Evolutionary conservation across 768 basidiomycete species (phyloP).

Genomic region (Lactarius evosmus): DNA sequence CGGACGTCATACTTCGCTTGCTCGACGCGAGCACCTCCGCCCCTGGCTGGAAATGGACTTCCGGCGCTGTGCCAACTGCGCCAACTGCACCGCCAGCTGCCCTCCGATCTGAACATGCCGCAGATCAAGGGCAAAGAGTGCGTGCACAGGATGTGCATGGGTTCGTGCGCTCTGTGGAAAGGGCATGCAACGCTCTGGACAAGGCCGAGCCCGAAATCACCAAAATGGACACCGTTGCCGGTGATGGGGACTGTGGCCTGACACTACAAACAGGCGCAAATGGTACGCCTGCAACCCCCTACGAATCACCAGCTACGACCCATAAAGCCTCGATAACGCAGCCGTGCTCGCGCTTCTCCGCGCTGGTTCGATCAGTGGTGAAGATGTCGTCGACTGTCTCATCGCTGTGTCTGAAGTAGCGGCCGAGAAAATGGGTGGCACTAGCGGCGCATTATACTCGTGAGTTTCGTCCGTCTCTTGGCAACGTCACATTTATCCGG

Average conservation of each 20-base stretch:
- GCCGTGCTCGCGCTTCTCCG: conserved; percentile 59
- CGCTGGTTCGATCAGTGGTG: conserved; percentile 54
- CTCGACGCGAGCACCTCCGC: conserved; percentile 65
- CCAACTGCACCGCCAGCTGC: conserved; percentile 10
- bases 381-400: conserved; percentile 61
- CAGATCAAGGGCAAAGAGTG: conserved; percentile 29
- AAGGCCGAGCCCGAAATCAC: conserved; percentile 87
- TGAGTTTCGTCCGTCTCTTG: conserved; percentile 40
- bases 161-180: conserved; percentile 54
- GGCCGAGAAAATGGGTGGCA: conserved; percentile 88
- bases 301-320: conserved; percentile 13
- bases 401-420: conserved; percentile 69
- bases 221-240: conserved; percentile 84
- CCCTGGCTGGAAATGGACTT: conserved; percentile 86
- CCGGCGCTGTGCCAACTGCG: conserved; percentile 41
- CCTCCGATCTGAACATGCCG: conserved; percentile 18
- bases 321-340: conserved; percentile 30
- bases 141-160: conserved; percentile 43
- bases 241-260: conserved; percentile 80
- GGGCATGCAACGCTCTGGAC: conserved; percentile 65
- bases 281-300: conserved; percentile 41
- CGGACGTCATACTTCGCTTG: conserved; percentile 53
- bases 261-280: conserved; percentile 73
- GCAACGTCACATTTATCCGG: background rate
- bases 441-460: conserved; percentile 90